A percentile compares a stretch with the other conserved stretches of the same genome.
These are phyloP conservation scores for Recurvomyces mirabilis DNA, from an alignment of 495 filamentous ascomycete genomes.

Conservation along the genomic window DNA sequence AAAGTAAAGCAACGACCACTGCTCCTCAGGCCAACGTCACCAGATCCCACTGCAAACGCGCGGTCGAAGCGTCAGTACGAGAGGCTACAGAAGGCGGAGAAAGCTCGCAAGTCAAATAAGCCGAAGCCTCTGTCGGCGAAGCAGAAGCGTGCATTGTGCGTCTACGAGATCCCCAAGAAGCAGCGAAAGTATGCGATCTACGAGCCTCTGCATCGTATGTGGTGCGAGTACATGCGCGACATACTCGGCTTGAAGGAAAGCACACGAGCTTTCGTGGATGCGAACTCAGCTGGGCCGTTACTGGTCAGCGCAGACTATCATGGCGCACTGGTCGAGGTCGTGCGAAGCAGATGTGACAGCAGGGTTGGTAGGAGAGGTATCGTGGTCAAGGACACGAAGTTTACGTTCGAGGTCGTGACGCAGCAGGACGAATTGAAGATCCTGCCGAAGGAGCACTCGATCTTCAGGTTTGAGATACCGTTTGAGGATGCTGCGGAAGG, in stretches of 20 bases:
- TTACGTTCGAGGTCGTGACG: slow-evolving; percentile 74
- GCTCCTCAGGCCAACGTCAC: slow-evolving; percentile 60
- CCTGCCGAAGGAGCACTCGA: slow-evolving; percentile 71
- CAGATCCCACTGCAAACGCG: slow-evolving; percentile 41
- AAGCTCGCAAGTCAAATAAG: slow-evolving; percentile 42
- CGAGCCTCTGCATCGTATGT: slow-evolving; percentile 62
- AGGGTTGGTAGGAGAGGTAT: slow-evolving; percentile 77
- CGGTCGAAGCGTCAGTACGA: slow-evolving; percentile 50
- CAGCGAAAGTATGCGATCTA: slow-evolving; percentile 67
- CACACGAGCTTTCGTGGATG: slow-evolving; percentile 37
- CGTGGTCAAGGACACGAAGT: slow-evolving; percentile 78
- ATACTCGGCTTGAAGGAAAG: slow-evolving; percentile 43
- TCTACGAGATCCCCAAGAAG: slow-evolving; percentile 61
- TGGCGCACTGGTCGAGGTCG: slow-evolving; percentile 74
- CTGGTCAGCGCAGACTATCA: slow-evolving; percentile 79
- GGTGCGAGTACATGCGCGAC: slow-evolving; percentile 74
- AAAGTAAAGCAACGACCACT: slow-evolving; percentile 76
- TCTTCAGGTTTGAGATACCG: slow-evolving; percentile 67
- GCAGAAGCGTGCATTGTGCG: slow-evolving; percentile 57
- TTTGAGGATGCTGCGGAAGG: slow-evolving; percentile 12
- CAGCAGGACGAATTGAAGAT: slow-evolving; percentile 49
- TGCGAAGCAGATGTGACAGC: slow-evolving; percentile 64
- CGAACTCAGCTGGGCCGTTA: slow-evolving; percentile 48
- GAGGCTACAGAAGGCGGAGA: slow-evolving; percentile 41
- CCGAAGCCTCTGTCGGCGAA: slow-evolving; percentile 70